Percentiles rank a stretch among this genome's conserved stretches.
Conservation (phyloP, 495 filamentous ascomycete genomes). For the Xylaria nigripes region DNA sequence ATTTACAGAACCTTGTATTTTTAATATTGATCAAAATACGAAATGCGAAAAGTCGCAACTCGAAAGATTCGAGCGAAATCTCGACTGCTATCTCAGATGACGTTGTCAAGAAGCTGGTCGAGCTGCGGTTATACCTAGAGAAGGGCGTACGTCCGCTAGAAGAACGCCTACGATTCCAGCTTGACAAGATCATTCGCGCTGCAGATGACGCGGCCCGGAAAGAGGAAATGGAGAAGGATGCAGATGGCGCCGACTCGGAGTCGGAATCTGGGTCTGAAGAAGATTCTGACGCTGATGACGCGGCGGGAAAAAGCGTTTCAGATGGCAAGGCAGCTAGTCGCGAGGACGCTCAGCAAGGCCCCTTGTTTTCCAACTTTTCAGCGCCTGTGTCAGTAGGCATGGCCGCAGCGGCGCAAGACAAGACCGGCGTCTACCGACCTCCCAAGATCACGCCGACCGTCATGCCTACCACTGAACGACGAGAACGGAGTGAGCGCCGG, state of each 20-base stretch:
- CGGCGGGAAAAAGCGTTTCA: slow-evolving; percentile 32
- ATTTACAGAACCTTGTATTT: slow-evolving; percentile 90
- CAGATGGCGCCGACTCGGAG: slow-evolving; percentile 23
- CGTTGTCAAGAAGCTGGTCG: slow-evolving; percentile 74
- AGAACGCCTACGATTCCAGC: slow-evolving; percentile 72
- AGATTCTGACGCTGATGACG: slow-evolving; percentile 24
- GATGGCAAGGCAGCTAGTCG: slow-evolving; percentile 31
- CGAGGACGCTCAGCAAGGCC: slow-evolving; percentile 56
- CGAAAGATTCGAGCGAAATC: slow-evolving; percentile 13
- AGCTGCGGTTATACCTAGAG: slow-evolving; percentile 80
- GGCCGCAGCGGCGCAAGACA: slow-evolving; percentile 25
- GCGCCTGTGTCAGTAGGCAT: slow-evolving; percentile 29
- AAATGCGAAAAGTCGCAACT: slow-evolving; percentile 35
- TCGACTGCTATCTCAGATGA: slow-evolving; percentile 26
- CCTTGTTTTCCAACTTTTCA: slow-evolving; percentile 48
- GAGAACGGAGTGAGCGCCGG: slow-evolving; percentile 48
- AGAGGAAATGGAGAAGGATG: slow-evolving; percentile 20
- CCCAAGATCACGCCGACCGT: slow-evolving; percentile 73
- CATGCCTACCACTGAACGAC: slow-evolving; percentile 53
- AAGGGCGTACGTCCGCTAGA: slow-evolving; percentile 88
- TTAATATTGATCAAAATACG: slow-evolving; percentile 76
- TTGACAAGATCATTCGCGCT: slow-evolving; percentile 81
- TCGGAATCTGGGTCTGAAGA: slow-evolving; percentile 37
- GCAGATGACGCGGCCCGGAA: slow-evolving; percentile 62
- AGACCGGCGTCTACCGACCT: slow-evolving; percentile 66